These are phyloP conservation scores for Glutinoglossum americanum DNA, from an alignment of 495 filamentous ascomycete species.

Conservation along the genomic window DNA sequence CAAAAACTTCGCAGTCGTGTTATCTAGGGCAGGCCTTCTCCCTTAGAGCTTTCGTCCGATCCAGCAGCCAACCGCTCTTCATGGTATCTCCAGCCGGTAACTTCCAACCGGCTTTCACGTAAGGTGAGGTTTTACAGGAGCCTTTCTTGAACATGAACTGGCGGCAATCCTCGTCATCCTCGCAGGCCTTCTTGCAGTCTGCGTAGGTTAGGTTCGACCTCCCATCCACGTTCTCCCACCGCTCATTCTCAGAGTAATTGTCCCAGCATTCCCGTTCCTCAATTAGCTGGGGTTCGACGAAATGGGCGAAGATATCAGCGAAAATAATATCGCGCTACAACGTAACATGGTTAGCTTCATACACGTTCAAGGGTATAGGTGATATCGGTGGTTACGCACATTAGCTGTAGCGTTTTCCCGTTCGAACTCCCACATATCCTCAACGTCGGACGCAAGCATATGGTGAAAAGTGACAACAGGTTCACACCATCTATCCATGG, in stretches of 20 bases:
- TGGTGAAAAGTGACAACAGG: constrained; percentile 40
- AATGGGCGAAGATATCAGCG: neutral
- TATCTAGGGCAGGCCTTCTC: neutral
- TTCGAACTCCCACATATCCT: constrained; percentile 31
- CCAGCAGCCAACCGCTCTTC: neutral
- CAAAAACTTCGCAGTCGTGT: too few species aligned
- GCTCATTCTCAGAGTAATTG: neutral
- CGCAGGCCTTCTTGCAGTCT: neutral
- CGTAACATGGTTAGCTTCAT: neutral
- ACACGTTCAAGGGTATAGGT: too few species aligned
- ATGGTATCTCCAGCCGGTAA: neutral
- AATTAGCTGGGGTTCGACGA: neutral
- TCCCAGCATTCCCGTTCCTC: neutral
- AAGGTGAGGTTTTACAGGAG: neutral
- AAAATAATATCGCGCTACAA: neutral
- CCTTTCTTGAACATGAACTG: neutral
- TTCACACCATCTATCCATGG: constrained; percentile 33
- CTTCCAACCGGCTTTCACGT: neutral
- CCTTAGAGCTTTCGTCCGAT: neutral
- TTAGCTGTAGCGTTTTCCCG: neutral
- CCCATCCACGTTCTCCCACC: neutral
- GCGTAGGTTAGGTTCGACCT: neutral
- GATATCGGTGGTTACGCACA: neutral
- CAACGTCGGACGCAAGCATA: constrained; percentile 28
- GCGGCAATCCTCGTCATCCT: neutral